These are phyloP conservation scores for Vitellaria paradoxa DNA, from an alignment of 179 eudicot genomes.

Conservation along the genomic window DNA sequence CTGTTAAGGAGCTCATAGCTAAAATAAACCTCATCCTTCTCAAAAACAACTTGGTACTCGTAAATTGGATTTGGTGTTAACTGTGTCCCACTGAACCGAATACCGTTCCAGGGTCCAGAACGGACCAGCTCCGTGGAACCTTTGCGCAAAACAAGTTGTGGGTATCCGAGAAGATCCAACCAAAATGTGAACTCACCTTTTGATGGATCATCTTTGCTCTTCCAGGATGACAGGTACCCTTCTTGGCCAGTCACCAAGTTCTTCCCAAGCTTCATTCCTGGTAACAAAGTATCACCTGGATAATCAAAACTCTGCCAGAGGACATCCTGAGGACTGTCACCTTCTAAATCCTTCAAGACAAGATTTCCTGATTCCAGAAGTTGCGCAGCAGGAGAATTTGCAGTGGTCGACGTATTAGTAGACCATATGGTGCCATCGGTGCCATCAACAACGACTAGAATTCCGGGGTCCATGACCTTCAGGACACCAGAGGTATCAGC, in stretches of 20 bases:
- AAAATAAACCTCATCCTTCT: not conserved
- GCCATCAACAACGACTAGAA: not conserved
- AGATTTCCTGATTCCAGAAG: slow-evolving; percentile 8
- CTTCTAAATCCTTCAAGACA: not conserved
- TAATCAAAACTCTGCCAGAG: slow-evolving; percentile 9
- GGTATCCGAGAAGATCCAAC: not conserved
- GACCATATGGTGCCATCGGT: not conserved
- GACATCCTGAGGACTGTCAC: not conserved
- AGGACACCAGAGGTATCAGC: not conserved
- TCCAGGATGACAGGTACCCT: not conserved
- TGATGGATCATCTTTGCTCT: not conserved
- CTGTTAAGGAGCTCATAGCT: not conserved
- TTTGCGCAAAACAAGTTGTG: not conserved
- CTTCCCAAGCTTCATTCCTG: slow-evolving; percentile 4
- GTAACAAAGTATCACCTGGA: not conserved
- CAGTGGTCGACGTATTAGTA: not conserved
- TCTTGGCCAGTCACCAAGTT: not conserved
- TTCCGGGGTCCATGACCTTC: not conserved
- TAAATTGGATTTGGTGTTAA: not conserved
- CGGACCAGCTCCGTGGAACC: not conserved
- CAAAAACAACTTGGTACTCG: not conserved
- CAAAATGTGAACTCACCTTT: not conserved
- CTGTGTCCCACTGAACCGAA: not conserved
- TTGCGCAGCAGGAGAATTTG: not conserved
- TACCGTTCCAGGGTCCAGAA: not conserved